phyloP scores from a whole-genome alignment of 805 yeast genomes.

The Saccharomycopsis sp. region DNA sequence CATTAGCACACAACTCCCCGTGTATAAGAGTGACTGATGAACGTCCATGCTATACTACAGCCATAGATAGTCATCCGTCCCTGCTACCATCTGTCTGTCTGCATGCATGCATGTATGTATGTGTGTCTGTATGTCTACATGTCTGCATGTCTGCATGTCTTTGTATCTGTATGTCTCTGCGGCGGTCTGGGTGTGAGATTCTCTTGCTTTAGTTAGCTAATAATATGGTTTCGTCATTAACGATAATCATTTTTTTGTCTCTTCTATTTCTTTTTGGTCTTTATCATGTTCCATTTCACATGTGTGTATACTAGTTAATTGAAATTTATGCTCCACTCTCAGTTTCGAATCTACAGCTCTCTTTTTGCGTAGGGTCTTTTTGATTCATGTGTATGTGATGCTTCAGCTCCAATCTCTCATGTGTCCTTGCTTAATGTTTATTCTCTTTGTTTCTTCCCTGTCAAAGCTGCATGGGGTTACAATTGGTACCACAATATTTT shows the following conservation, averaged over 20 bases:
- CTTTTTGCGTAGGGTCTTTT: neutral
- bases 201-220: neutral
- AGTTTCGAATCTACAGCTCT: neutral
- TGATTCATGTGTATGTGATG: neutral
- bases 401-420: neutral
- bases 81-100: neutral
- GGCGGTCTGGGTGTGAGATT: neutral
- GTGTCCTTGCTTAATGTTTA: neutral
- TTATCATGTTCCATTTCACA: neutral
- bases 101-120: neutral
- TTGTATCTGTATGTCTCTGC: neutral
- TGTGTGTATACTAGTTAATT: neutral
- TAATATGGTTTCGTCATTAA: neutral
- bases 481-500: neutral
- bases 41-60: no score
- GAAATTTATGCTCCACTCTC: no score
- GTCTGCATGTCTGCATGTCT: neutral
- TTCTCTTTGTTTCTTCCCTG: neutral
- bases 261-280: neutral
- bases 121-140: neutral
- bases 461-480: neutral
- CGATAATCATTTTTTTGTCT: neutral
- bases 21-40: neutral
- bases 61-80: no score
- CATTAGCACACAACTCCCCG: neutral